A percentile compares a stretch with the other conserved stretches of the same genome.
phyloP scores from a whole-genome alignment of 2,329 filamentous ascomycete genomes.

The Colletotrichum scovillei region DNA sequence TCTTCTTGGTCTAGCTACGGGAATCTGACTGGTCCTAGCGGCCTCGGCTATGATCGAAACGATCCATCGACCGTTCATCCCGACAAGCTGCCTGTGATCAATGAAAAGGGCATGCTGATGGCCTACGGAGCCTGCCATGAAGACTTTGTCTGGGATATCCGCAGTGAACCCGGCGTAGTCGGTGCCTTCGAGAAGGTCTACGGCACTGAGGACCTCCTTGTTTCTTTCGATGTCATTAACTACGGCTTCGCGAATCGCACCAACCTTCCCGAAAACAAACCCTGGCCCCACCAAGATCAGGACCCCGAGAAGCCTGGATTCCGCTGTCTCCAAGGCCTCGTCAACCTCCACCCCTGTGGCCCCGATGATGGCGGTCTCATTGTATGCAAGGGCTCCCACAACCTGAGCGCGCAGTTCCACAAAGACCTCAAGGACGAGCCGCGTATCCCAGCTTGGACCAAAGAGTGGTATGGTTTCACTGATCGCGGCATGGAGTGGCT shows the following conservation, averaged over 20 bases:
- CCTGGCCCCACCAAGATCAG: conserved; percentile 58
- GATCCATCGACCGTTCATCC: conserved; percentile 49
- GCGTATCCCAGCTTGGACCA: conserved; percentile 48
- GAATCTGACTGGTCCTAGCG: background rate
- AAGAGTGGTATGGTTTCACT: conserved; percentile 49
- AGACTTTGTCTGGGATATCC: conserved; percentile 60
- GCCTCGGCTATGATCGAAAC: conserved; percentile 39
- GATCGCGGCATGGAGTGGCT: conserved; percentile 51
- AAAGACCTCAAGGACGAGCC: conserved; percentile 46
- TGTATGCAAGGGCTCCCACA: conserved; percentile 45
- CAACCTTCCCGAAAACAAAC: conserved; percentile 50
- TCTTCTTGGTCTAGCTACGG: conserved; percentile 38
- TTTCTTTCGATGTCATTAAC: conserved; percentile 61
- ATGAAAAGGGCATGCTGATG: conserved; percentile 61
- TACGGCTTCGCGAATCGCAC: conserved; percentile 54
- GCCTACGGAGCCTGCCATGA: conserved; percentile 60
- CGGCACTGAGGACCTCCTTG: conserved; percentile 57
- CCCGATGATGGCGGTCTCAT: conserved; percentile 49
- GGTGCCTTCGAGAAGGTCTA: conserved; percentile 58
- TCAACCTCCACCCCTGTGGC: conserved; percentile 53
- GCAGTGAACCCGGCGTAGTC: conserved; percentile 59
- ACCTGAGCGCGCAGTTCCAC: conserved; percentile 48
- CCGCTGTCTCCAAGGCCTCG: conserved; percentile 62
- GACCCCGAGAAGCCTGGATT: conserved; percentile 57
- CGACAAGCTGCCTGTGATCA: conserved; percentile 53